Evolutionary conservation across 495 filamentous ascomycete species (phyloP).

Genomic region (Hapsidospora chrysogenum): DNA sequence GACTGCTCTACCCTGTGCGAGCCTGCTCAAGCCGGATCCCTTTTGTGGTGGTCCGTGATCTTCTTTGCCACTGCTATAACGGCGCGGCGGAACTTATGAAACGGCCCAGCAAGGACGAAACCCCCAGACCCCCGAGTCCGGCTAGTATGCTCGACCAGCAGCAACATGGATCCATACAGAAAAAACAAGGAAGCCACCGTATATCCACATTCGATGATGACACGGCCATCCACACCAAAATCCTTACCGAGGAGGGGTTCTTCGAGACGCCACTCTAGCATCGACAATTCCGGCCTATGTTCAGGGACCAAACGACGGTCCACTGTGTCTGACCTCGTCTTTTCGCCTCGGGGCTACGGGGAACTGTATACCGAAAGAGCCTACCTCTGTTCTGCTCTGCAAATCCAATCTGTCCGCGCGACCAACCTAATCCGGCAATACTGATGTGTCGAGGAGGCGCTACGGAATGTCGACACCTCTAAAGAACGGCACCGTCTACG

Average conservation of each 20-base stretch:
- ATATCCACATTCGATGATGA: not conserved
- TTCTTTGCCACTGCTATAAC: no score
- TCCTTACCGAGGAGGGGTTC: not conserved
- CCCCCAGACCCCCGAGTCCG: not conserved
- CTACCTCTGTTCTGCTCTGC: slow-evolving; percentile 20
- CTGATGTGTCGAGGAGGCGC: slow-evolving; percentile 10
- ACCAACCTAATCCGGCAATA: slow-evolving; percentile 14
- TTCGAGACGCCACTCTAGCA: not conserved
- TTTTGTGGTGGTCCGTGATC: no score
- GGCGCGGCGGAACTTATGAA: no score
- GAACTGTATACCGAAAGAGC: slow-evolving; percentile 20
- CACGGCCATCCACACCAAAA: not conserved
- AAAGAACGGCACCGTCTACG: slow-evolving; percentile 5
- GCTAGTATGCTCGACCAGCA: not conserved
- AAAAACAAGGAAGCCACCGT: not conserved
- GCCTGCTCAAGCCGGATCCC: no score
- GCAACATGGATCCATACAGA: not conserved
- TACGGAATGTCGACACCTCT: not conserved
- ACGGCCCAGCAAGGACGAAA: no score
- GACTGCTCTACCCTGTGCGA: no score
- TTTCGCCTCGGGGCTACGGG: slow-evolving; percentile 15
- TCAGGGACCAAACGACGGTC: not conserved
- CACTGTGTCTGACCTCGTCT: slow-evolving; percentile 3
- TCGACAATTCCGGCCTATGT: not conserved
- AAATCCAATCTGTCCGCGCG: slow-evolving; percentile 16